Evolutionary conservation across 805 yeast genomes (phyloP), one percentile per base, ranked within the genome.

Genomic region (Scheffersomyces amazonensis): DNA sequence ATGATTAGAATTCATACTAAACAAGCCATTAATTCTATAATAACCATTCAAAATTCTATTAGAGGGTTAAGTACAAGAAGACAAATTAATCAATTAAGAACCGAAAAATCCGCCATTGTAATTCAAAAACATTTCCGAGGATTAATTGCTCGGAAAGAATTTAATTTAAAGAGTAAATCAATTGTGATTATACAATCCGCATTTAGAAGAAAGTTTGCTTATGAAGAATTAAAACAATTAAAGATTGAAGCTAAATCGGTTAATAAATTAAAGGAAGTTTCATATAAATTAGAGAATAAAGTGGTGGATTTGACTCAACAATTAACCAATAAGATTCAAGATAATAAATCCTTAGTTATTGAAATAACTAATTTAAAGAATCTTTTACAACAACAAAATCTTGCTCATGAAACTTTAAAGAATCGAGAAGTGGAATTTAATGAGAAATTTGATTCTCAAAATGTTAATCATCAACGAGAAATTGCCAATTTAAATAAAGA

Each of bases 261-360:
- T 32, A 83, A 83, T 58, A 95, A 84, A 56, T 76, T 87, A 69
- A 80, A 87, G 62, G 96, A 91, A 60, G 95, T 87, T 28, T 89
- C 95, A 53, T 93, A 88, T 66, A 80, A 85, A 59, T 76, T 95
- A 53, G 99, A 93, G 63, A 93, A 93, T 64, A 93, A 95, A 72
- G 97, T 95, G n/a, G 89, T 93, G 48, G 95, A 90, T 62, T 77
- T 93, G 50, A 91, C 97, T 3, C 95, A 91, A 55, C 76, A 83
- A 10, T 71, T 91, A 43, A 79, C 96, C 0, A 65, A 80, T 25
- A 86, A 87, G 59, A 82, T 85, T 18, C 86, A 80, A 48, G 96
- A 88, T 50, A 90, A 90, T 62, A 83, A 83, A 66, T 76, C 74
- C 43, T 71, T 91, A 54, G 72, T 78, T 42, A 63, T 65, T 12